phyloP scores from a whole-genome alignment of 805 yeast genomes.

The Scheffersomyces lignosus region DNA sequence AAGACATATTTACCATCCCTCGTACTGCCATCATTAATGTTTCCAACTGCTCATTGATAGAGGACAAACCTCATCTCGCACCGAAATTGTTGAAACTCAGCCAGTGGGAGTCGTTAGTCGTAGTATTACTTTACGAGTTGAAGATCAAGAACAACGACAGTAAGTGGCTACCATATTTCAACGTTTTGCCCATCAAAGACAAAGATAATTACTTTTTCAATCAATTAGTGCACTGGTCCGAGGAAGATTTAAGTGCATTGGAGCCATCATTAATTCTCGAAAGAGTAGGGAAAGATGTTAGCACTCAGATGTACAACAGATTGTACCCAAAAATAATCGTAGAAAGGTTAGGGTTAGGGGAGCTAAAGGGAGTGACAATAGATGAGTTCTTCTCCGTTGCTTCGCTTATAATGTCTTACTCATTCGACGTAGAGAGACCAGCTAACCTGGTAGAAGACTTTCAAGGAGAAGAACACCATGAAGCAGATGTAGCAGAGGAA shows the following conservation, averaged over 20 bases:
- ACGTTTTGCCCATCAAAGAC: conserved; percentile 59
- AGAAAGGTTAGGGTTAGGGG: conserved; percentile 30
- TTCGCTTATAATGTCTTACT: conserved; percentile 81
- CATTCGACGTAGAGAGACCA: conserved; percentile 72
- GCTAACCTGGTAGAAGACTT: conserved; percentile 23
- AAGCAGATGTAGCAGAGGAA: too few relatives aligned
- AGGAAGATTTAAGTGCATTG: conserved; percentile 54
- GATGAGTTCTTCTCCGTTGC: conserved; percentile 73
- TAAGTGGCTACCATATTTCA: conserved; percentile 70
- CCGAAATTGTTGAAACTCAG: conserved; percentile 43
- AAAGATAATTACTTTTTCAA: conserved; percentile 42
- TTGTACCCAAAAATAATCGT: conserved; percentile 41
- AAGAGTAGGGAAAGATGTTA: conserved; percentile 70
- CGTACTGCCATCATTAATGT: conserved; percentile 55
- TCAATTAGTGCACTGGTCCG: conserved; percentile 79
- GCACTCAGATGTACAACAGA: conserved; percentile 57
- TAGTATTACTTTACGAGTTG: conserved; percentile 63
- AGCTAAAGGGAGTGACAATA: conserved; percentile 35
- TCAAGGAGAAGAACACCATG: conserved; percentile 30
- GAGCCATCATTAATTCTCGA: conserved; percentile 69
- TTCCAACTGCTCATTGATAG: conserved; percentile 51
- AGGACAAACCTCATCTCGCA: conserved; percentile 27
- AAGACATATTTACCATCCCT: conserved; percentile 70
- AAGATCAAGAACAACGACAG: conserved; percentile 45
- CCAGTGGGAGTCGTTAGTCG: conserved; percentile 79